Evolutionary conservation across 2,329 filamentous ascomycete species (phyloP).

Genomic region (Apiospora koreana): DNA sequence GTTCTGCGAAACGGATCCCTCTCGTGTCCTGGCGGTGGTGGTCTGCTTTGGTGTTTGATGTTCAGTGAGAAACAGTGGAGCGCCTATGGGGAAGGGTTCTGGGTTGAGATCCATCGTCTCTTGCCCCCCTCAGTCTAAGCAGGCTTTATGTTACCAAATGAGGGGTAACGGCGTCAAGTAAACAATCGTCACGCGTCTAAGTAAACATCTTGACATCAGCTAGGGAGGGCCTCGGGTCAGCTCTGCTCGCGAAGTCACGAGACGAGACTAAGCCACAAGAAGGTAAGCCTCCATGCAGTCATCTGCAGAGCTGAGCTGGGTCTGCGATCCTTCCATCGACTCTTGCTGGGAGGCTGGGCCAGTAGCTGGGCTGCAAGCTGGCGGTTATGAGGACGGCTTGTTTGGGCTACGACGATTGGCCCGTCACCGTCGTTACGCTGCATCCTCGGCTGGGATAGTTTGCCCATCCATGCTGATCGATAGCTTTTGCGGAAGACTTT

Average conservation of each 20-base stretch:
- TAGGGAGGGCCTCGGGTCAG: neutral
- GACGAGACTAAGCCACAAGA: neutral
- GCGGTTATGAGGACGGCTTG: neutral
- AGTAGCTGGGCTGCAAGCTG: no score
- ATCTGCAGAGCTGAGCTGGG: neutral
- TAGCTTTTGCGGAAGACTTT: no score
- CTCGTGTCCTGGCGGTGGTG: neutral
- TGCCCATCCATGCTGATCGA: neutral
- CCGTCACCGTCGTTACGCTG: neutral
- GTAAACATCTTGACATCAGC: slow-evolving; percentile 10
- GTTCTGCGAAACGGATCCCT: neutral
- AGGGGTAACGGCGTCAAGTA: slow-evolving; percentile 12
- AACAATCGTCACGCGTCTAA: slow-evolving; percentile 8
- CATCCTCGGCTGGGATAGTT: neutral
- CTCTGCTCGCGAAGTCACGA: slow-evolving; percentile 11
- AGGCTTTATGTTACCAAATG: neutral
- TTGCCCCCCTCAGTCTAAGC: neutral
- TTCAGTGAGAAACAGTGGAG: neutral
- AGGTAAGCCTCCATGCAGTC: neutral
- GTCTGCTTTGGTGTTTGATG: slow-evolving; percentile 10
- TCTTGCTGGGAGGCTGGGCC: neutral
- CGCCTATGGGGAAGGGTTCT: neutral
- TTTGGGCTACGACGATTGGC: neutral
- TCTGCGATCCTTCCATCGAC: neutral
- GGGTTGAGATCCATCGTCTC: neutral